These are phyloP conservation scores for Fusarium dlaminii DNA, from an alignment of 2,329 filamentous ascomycete genomes.

Conservation along the genomic window DNA sequence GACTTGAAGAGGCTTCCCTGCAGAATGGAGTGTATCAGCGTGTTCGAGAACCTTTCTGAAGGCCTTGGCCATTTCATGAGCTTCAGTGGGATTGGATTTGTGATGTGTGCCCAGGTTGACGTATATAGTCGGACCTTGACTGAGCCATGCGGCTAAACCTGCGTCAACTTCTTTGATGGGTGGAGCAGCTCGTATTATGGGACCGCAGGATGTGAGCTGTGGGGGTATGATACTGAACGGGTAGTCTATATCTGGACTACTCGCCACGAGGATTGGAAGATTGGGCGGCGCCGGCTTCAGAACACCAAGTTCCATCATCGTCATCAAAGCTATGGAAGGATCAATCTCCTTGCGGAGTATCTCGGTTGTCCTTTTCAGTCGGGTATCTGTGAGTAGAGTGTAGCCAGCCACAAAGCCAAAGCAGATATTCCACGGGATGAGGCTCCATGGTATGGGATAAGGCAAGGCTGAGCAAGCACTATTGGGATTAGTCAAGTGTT, in stretches of 20 bases:
- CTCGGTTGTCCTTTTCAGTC: background rate
- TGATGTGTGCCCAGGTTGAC: background rate
- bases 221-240: background rate
- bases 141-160: background rate
- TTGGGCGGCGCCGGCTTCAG: background rate
- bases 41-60: background rate
- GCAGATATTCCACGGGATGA: background rate
- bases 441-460: background rate
- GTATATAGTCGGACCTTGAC: background rate
- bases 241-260: background rate
- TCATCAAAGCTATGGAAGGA: background rate
- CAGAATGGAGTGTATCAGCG: fast-evolving
- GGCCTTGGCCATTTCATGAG: background rate
- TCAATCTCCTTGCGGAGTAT: background rate
- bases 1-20: background rate
- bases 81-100: background rate
- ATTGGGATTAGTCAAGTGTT: fast-evolving
- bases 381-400: background rate
- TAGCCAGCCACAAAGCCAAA: background rate
- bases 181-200: background rate
- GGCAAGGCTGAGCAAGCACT: background rate
- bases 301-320: background rate
- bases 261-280: background rate
- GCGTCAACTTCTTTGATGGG: background rate
- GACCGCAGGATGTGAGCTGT: background rate